Percentiles rank a stretch among this genome's conserved stretches.
These are phyloP conservation scores for Botrytis squamosa DNA, from an alignment of 2,329 filamentous ascomycete species.

Conservation along the genomic window DNA sequence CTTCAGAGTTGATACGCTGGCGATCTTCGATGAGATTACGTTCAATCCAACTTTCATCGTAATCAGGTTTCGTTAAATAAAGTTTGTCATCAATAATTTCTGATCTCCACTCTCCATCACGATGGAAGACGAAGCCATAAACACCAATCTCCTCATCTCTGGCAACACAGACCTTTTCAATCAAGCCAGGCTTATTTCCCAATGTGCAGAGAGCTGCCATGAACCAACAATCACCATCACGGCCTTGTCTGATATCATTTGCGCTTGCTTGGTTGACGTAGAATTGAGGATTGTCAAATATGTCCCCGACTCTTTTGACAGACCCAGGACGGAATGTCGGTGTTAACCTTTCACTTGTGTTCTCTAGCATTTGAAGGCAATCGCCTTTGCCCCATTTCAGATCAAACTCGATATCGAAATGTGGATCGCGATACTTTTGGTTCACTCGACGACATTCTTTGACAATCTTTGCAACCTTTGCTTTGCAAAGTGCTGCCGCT, in stretches of 20 bases:
- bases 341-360: slow-evolving; percentile 11
- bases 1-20: slow-evolving; percentile 54
- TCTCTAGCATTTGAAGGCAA: slow-evolving; percentile 48
- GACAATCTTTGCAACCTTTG: slow-evolving; percentile 61
- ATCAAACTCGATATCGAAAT: slow-evolving; percentile 82
- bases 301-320: slow-evolving; percentile 64
- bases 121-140: slow-evolving; percentile 83
- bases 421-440: slow-evolving; percentile 81
- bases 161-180: slow-evolving; percentile 46
- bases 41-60: slow-evolving; percentile 66
- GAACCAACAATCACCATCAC: slow-evolving; percentile 81
- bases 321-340: slow-evolving; percentile 29
- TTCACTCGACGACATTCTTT: slow-evolving; percentile 72
- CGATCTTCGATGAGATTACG: slow-evolving; percentile 74
- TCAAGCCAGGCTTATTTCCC: slow-evolving; percentile 46
- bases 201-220: slow-evolving; percentile 77
- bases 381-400: slow-evolving; percentile 58
- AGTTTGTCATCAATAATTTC: slow-evolving; percentile 89
- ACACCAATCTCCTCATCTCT: slow-evolving; percentile 64
- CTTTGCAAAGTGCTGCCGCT: slow-evolving; percentile 65
- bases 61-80: slow-evolving; percentile 76
- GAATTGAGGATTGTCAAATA: slow-evolving; percentile 75
- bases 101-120: slow-evolving; percentile 83
- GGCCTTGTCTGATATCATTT: slow-evolving; percentile 76
- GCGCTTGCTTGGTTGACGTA: slow-evolving; percentile 70